Base-by-base conservation (phyloP, 192 early-diverging fungal species). In the Coemansia sp. region DNA sequence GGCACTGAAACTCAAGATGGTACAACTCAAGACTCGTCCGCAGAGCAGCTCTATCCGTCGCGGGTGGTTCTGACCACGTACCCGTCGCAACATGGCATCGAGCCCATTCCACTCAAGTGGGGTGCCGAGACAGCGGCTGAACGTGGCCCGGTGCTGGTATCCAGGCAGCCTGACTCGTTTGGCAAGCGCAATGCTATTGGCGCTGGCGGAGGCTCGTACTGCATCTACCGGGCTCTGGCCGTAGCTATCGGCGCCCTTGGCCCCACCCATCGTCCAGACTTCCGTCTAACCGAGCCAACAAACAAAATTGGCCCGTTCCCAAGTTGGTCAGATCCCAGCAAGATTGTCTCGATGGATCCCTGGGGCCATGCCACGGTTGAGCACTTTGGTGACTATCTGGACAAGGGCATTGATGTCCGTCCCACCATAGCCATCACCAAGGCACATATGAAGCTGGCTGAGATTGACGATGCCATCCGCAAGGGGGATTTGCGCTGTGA, bases 381-480 rank as follows among this genome's bases (percentile, higher is more conserved):
- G 23, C 78, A 83, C 39, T 94, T 80, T 63, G 53, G 55, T 39
- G 59, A 80, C 5, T 64, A 90, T 38, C 72, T 91, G 28, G 76
- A 87, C 6, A 49, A 73, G 3, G 92, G 91, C 15, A 45, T 90
- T 8, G 94, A 97, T 59, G 66, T 97, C 6, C 84, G 92, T 26
- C 94, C 94, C 2, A 91, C 90, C 15, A 94, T 93, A 62, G 90
- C 94, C 42, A 87, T 94, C 43, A 97, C 94, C 17, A 83, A 87
- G 60, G 94, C 94, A n/a, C 94, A 97, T 53, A 97, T 97, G 89
- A 87, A 89, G 60, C 79, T 97, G 41, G 83, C 91, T 18, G 94
- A 97, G 60, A 87, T 97, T 48, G 90, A 93, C 62, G 84, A 84
- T 11, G 76, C 78, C 26, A 85, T 93, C 14, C 53, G 69, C 45